phyloP scores from a whole-genome alignment of 768 basidiomycete genomes.

The Rhodotorula toruloides region DNA sequence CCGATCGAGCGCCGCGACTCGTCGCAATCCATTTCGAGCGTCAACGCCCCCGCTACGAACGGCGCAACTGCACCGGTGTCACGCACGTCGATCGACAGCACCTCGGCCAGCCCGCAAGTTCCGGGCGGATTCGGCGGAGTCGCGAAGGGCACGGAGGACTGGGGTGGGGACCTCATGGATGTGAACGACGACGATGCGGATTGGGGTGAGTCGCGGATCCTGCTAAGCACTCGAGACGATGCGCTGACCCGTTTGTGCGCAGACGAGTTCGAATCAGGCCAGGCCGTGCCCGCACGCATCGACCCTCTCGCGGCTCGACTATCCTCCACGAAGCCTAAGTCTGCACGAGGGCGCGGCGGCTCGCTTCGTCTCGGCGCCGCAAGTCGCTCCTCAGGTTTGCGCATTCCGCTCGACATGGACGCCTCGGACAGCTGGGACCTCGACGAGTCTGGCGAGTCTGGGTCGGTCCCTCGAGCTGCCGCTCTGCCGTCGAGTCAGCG shows the following conservation, averaged over 20 bases:
- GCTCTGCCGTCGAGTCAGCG: background rate
- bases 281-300: conserved; percentile 18
- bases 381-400: background rate
- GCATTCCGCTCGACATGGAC: conserved; percentile 22
- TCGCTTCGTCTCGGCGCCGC: background rate
- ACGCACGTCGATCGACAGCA: conserved; percentile 52
- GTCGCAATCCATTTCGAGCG: conserved; percentile 25
- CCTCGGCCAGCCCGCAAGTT: conserved; percentile 40
- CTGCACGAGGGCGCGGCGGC: conserved; percentile 20
- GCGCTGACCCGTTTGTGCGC: conserved; percentile 40
- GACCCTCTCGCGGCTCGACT: conserved; percentile 30
- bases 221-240: background rate
- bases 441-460: conserved; percentile 4
- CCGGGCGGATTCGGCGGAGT: conserved; percentile 46
- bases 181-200: conserved; percentile 88
- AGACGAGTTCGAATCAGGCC: conserved; percentile 67
- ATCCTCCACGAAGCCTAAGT: conserved; percentile 13
- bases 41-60: conserved; percentile 47
- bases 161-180: conserved; percentile 86
- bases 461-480: background rate
- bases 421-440: conserved; percentile 35
- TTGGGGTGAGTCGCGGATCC: conserved; percentile 67
- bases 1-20: conserved; percentile 39
- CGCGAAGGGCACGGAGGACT: conserved; percentile 48
- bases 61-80: conserved; percentile 45